phyloP scores from a whole-genome alignment of 2,329 filamentous ascomycete species.

The Sordariomycetes sp. region DNA sequence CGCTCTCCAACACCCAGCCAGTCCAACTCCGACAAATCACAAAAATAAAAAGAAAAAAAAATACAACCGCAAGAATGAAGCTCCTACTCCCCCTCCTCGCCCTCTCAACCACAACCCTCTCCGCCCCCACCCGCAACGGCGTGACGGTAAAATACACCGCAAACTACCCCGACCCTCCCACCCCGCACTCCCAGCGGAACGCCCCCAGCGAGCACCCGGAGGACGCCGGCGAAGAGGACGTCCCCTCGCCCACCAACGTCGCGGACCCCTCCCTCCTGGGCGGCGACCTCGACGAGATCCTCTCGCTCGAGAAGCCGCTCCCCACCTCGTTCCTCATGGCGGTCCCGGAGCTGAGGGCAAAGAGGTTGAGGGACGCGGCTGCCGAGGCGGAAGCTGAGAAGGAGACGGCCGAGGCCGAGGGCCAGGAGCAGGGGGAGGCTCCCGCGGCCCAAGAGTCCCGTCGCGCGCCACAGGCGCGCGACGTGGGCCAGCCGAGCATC shows the following conservation, averaged over 20 bases:
- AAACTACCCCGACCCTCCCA: conserved; percentile 7
- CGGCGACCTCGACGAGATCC: background rate
- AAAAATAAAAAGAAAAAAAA: too few species aligned
- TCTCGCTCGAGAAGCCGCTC: background rate
- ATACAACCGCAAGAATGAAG: background rate
- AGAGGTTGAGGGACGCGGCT: background rate
- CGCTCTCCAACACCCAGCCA: too few species aligned
- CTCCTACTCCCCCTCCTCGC: background rate
- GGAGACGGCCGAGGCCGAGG: background rate
- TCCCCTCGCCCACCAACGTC: background rate
- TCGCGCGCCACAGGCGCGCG: background rate
- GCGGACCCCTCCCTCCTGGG: background rate
- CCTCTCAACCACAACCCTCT: background rate
- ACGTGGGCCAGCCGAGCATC: background rate
- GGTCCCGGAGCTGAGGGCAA: background rate
- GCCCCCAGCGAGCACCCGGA: conserved; percentile 9
- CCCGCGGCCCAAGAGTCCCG: background rate
- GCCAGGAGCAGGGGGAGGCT: background rate
- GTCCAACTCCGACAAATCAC: too few species aligned
- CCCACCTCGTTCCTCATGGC: background rate
- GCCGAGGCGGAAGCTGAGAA: background rate
- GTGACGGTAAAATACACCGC: background rate
- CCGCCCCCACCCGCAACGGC: background rate
- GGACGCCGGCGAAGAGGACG: background rate
- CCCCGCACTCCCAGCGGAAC: conserved; percentile 10